Evolutionary conservation across 1,284 basidiomycete species (phyloP).

Genomic region (Ganoderma leucocontextum): DNA sequence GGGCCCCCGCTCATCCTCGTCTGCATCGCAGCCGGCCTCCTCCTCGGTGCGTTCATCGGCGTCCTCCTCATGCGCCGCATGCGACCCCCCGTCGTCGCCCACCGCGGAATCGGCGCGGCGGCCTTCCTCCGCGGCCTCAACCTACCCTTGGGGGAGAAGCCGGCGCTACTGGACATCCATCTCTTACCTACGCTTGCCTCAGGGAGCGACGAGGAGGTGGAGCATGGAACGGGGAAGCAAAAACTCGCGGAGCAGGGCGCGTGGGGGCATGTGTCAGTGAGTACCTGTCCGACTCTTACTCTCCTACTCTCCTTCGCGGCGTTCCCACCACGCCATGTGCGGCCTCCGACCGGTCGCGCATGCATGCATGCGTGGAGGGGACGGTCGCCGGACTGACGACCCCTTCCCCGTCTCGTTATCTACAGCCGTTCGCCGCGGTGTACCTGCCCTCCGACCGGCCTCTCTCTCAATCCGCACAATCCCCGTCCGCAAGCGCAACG

Average conservation of each 20-base stretch:
- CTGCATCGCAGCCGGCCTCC: slow-evolving; percentile 41
- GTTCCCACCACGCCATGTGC: background rate
- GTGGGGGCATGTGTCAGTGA: slow-evolving; percentile 8
- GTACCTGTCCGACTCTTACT: background rate
- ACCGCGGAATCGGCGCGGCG: slow-evolving; percentile 11
- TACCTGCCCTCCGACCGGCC: slow-evolving; percentile 13
- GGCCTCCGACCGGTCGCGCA: background rate
- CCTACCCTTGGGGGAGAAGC: slow-evolving; percentile 21
- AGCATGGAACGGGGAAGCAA: background rate
- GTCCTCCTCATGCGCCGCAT: slow-evolving; percentile 33
- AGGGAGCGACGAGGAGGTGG: background rate
- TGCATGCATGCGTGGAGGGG: background rate
- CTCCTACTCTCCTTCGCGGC: background rate
- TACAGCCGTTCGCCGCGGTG: slow-evolving; percentile 26
- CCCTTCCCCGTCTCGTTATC: background rate
- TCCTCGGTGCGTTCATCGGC: slow-evolving; percentile 36
- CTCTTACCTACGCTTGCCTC: background rate
- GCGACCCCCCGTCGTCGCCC: slow-evolving; percentile 22
- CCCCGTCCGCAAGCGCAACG: slow-evolving; percentile 22
- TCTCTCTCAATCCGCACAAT: slow-evolving; percentile 30
- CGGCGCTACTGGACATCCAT: slow-evolving; percentile 27
- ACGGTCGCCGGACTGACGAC: background rate
- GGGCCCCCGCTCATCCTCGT: slow-evolving; percentile 43
- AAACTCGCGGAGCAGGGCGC: background rate
- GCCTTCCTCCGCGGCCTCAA: slow-evolving; percentile 4